These are phyloP conservation scores for Starmerella etchellsii DNA, from an alignment of 805 yeast genomes.

Conservation along the genomic window DNA sequence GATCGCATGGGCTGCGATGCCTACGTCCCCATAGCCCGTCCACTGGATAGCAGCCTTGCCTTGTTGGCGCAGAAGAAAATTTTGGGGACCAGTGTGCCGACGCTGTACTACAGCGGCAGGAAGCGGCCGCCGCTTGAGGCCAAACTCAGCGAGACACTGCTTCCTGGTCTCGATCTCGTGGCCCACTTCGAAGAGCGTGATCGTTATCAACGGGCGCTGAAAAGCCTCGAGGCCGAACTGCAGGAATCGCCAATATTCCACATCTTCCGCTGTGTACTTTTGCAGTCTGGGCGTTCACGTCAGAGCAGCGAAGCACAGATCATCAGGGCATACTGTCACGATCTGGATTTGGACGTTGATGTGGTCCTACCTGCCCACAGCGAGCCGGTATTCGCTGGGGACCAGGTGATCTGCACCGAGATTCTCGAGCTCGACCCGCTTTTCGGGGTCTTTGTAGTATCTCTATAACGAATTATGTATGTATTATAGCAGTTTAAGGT, in stretches of 20 bases:
- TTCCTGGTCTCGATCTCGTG: conserved; percentile 10
- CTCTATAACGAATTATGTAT: conserved; percentile 16
- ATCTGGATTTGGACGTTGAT: conserved; percentile 38
- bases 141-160: conserved; percentile 3
- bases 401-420: conserved; percentile 34
- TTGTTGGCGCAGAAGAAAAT: conserved; percentile 15
- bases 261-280: conserved; percentile 35
- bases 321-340: conserved; percentile 37
- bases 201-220: conserved; percentile 3
- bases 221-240: conserved; percentile 8
- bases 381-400: conserved; percentile 23
- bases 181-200: conserved; percentile 7
- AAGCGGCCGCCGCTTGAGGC: conserved; percentile 6
- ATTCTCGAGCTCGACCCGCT: conserved; percentile 34
- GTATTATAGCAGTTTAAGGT: conserved; percentile 51
- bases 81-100: background rate
- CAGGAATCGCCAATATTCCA: conserved; percentile 10
- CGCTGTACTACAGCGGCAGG: conserved; percentile 2
- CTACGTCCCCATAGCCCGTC: conserved; percentile 18
- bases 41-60: conserved; percentile 18
- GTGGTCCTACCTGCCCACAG: conserved; percentile 17
- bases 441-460: conserved; percentile 32
- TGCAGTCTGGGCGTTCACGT: conserved; percentile 23
- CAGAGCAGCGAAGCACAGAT: conserved; percentile 19
- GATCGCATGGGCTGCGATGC: conserved; percentile 8